These are phyloP conservation scores for Melanomma pulvis-pyrius DNA, from an alignment of 495 filamentous ascomycete genomes.

Conservation along the genomic window DNA sequence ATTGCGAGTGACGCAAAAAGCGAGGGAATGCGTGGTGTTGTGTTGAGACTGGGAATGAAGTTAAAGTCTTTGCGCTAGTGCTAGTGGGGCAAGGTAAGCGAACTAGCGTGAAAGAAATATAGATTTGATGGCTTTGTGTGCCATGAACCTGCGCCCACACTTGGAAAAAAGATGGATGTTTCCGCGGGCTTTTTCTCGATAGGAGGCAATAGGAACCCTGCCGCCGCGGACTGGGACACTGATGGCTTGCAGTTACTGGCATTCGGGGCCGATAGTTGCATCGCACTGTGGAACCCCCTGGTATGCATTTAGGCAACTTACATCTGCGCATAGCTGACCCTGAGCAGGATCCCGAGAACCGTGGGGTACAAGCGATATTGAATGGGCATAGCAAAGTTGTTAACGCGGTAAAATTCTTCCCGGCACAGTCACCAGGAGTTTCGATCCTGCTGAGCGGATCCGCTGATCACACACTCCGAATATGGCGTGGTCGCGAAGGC, in stretches of 20 bases:
- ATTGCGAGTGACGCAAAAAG: not conserved
- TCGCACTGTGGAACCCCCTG: conserved; percentile 84
- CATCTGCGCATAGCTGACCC: not conserved
- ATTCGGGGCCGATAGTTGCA: conserved; percentile 84
- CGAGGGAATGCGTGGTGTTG: not conserved
- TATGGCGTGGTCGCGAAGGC: conserved; percentile 61
- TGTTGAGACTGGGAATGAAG: not conserved
- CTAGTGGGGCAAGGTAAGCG: conserved; percentile 12
- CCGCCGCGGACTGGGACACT: conserved; percentile 85
- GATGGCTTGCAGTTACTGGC: conserved; percentile 69
- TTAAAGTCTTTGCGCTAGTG: too few relatives aligned
- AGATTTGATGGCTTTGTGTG: not conserved
- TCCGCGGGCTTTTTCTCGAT: conserved; percentile 68
- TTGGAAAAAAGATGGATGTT: conserved; percentile 24
- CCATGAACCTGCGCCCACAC: not conserved
- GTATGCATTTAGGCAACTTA: conserved; percentile 54
- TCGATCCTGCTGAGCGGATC: conserved; percentile 75
- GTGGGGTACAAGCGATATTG: conserved; percentile 70
- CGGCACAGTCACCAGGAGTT: conserved; percentile 49
- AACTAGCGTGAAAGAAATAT: conserved; percentile 33
- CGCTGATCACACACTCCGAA: conserved; percentile 73
- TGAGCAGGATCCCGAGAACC: conserved; percentile 50
- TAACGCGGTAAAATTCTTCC: conserved; percentile 80
- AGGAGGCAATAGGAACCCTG: conserved; percentile 87
- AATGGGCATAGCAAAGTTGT: conserved; percentile 80